Base-by-base conservation (phyloP, 179 eudicot species). In the Sideroxylon spinosum region DNA sequence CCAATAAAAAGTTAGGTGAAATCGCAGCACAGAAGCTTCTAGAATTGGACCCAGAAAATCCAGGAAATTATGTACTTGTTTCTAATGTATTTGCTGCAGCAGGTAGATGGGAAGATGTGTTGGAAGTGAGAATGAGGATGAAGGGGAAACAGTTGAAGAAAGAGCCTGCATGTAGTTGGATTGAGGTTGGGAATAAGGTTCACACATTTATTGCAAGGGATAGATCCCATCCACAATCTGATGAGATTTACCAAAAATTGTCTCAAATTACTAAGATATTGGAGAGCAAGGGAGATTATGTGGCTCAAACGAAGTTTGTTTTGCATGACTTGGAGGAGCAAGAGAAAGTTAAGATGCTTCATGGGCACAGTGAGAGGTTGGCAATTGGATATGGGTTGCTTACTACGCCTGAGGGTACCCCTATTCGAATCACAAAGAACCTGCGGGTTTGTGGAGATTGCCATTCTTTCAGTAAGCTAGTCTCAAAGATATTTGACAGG, bases 151-250 rank as follows among this genome's bases (percentile, higher is more conserved):
- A 91, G 19, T 77, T 95, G 77, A 92, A 87, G 87, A 95, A 95
- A 87, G 91, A 87, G 64, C 99, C 99, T 6, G 99, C 88, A 2
- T 91, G 99, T 81, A 91, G 98, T 81, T 95, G 98, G 99, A 90
- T 95, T 49, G 97, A 93, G 83, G 80, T 93, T 13, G 87, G 84
- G 25, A 86, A 88, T 76, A 83, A 82, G 69, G 87, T 91, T 48
- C 98, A 93, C 84, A 85, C 85, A 2, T 95, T 95, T 67, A 82
- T 80, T 78, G 90, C 89, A 2, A 85, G 93, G 73, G 99, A 95
- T 78, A 90, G 75, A 75, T 87, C 89, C 66, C 99, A 95, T 78
- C 95, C 93, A 5, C 81, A 83, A 60, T 79, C 81, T 65, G 82
- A 76, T 75, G 84, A 81, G 55, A 95, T 91, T 76, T 86, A 91